Evolutionary conservation across 768 basidiomycete species (phyloP).

Genomic region (Mycena galopus): DNA sequence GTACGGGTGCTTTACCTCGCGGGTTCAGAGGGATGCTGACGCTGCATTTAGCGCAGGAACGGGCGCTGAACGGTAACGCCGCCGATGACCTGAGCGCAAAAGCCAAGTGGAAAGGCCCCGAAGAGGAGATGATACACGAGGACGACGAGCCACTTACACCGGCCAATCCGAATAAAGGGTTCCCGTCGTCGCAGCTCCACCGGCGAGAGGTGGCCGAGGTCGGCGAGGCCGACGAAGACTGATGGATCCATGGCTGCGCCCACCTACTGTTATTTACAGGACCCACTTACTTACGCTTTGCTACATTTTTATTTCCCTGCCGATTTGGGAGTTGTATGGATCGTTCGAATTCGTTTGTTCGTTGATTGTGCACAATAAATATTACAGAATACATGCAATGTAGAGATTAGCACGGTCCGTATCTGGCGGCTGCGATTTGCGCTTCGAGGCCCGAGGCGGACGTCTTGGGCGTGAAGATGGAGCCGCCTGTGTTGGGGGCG

Average conservation of each 20-base stretch:
- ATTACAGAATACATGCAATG: not conserved
- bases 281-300: conserved; percentile 30
- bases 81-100: conserved; percentile 47
- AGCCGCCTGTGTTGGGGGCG: conserved; percentile 51
- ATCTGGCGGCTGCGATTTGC: conserved; percentile 58
- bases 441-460: conserved; percentile 59
- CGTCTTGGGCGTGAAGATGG: conserved; percentile 58
- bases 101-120: conserved; percentile 54
- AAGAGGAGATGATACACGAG: conserved; percentile 63
- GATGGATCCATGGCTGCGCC: not conserved
- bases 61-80: conserved; percentile 57
- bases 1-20: conserved; percentile 39
- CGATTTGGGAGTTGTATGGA: not conserved
- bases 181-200: conserved; percentile 48
- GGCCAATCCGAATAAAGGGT: conserved; percentile 30
- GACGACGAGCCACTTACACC: conserved; percentile 55
- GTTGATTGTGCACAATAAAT: conserved; percentile 4
- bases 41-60: conserved; percentile 62
- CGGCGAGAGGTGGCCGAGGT: conserved; percentile 60
- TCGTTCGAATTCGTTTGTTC: conserved; percentile 8
- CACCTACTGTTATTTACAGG: conserved; percentile 10
- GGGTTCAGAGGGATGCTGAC: conserved; percentile 5
- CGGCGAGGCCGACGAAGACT: conserved; percentile 36
- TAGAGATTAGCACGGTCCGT: conserved; percentile 48
- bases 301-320: conserved; percentile 10